phyloP scores from a whole-genome alignment of 164 flowering plant species.

The Nymphaea colorata region DNA sequence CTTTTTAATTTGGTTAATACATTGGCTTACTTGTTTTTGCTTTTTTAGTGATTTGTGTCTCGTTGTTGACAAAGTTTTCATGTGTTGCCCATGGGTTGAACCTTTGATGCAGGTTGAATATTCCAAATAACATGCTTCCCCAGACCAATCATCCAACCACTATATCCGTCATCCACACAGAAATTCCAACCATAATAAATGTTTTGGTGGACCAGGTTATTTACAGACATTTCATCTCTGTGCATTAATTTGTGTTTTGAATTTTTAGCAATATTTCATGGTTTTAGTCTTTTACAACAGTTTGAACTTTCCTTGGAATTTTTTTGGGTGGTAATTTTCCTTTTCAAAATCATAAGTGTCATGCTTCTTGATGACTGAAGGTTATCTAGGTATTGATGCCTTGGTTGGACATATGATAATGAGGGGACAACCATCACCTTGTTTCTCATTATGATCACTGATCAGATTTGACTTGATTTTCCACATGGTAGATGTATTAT shows the following conservation, averaged over 20 bases:
- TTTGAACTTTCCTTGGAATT: no score
- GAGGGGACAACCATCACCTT: no score
- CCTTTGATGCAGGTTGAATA: conserved; percentile 37
- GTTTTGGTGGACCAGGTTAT: conserved; percentile 87
- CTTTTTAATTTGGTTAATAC: not conserved
- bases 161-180: conserved; percentile 54
- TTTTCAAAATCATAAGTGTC: no score
- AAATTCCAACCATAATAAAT: conserved; percentile 62
- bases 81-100: not conserved
- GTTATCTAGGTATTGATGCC: no score
- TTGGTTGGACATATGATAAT: no score
- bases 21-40: not conserved
- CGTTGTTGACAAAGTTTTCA: not conserved
- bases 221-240: not conserved
- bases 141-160: conserved; percentile 69
- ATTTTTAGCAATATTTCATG: no score
- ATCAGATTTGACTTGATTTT: no score
- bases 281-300: no score
- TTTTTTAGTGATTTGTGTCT: not conserved
- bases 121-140: conserved; percentile 82
- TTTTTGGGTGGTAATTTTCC: no score
- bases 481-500: no score
- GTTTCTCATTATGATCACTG: no score
- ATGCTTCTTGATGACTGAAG: no score
- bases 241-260: not conserved